Percentiles rank a stretch among this genome's conserved stretches.
Evolutionary conservation across 2,329 filamentous ascomycete species (phyloP).

Genomic region (Pyricularia sp.): DNA sequence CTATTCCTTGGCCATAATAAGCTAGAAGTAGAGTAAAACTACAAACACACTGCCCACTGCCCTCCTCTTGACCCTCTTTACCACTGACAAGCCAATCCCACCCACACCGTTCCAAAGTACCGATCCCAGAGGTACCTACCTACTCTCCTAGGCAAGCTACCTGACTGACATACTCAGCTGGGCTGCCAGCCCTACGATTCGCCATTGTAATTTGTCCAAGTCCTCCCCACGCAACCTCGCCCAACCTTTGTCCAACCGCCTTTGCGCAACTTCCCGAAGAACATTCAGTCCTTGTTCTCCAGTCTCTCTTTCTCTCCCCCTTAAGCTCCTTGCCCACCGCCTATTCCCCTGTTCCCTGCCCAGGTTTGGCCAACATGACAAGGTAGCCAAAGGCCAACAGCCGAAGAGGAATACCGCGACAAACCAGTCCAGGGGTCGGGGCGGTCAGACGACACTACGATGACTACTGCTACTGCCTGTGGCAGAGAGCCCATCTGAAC

Average conservation of each 20-base stretch:
- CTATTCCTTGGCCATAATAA: neutral
- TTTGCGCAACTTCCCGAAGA: neutral
- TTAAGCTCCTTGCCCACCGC: neutral
- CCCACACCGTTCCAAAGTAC: neutral
- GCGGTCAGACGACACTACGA: neutral
- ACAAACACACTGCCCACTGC: neutral
- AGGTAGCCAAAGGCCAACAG: neutral
- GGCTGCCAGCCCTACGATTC: neutral
- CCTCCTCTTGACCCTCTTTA: neutral
- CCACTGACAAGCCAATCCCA: neutral
- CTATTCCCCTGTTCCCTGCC: conserved; percentile 1
- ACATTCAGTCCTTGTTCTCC: neutral
- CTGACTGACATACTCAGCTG: neutral
- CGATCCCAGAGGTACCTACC: neutral
- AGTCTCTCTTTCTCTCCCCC: neutral
- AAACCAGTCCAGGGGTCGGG: neutral
- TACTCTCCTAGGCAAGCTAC: neutral
- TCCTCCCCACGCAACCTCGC: neutral
- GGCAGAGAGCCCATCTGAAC: neutral
- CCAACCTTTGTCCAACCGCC: neutral
- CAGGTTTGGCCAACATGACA: neutral
- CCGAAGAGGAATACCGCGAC: neutral
- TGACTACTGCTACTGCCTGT: neutral
- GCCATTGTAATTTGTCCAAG: neutral
- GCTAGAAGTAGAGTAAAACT: neutral